Base-by-base conservation (phyloP, 2,329 filamentous ascomycete species). In the Ascochyta clinopodiicola region DNA sequence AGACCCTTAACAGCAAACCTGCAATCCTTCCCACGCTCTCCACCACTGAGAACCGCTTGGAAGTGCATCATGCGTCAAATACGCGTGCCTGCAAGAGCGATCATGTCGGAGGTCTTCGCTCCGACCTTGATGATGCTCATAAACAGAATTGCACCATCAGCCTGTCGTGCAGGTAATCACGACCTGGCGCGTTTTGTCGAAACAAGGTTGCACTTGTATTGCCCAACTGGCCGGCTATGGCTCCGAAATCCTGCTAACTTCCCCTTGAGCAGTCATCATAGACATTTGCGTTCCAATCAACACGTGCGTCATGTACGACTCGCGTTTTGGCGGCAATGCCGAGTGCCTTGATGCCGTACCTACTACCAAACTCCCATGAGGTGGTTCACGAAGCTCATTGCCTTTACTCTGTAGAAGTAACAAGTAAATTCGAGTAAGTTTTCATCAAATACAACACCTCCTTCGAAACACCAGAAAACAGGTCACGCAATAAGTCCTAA, bases 51-150 rank as follows among this genome's bases (percentile, higher is more conserved):
- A 40, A 22, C 29, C 34, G 38, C 42, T 35, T 51, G 43, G 31
- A 42, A 21, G 25, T 53, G 48, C 54, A 29, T 51, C 48, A 48
- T 36, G 53, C 44, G 44, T 31, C 27, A 38, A 27, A 39, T 39
- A 22, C 29, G 42, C 32, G 8, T 37, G 21, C 9, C 38, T 43
- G 44, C 38, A 22, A 40, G 44, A 31, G 27, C 37, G 31, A 54
- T 57, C 54, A 19, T 37, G 29, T 34, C 34, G 37, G 47, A 40
- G 15, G 39, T 21, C 47, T 32, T 44, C 25, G 13, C 24, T 42
- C 43, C 32, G 44, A 22, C 22, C 17, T 25, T 38, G 9, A 19
- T 27, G 38, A 36, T 32, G 22, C 25, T 47, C 32, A 47, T 22
- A 36, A 36, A 44, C 32, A 15, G n/a, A 35, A 27, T 40, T 31